Conservation (phyloP, 1,284 basidiomycete genomes). For the Naganishia liquefaciens region DNA sequence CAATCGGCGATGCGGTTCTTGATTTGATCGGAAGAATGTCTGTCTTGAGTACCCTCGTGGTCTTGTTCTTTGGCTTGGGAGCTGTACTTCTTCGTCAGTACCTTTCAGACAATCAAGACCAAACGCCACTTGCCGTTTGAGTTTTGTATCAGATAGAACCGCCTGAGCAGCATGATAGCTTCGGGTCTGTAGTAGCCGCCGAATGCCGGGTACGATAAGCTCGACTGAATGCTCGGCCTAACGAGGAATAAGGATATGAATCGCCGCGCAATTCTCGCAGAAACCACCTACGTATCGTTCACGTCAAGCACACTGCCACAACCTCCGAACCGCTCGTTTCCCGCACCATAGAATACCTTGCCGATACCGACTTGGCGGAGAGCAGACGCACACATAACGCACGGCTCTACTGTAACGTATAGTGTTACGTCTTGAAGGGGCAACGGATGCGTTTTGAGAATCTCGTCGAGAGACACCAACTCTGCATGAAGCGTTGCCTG, state of each 20-base stretch:
- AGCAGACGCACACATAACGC: slow-evolving; percentile 98
- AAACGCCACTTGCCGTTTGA: slow-evolving; percentile 68
- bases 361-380: slow-evolving; percentile 89
- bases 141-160: slow-evolving; percentile 96
- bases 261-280: neutral
- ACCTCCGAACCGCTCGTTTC: slow-evolving; percentile 95
- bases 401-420: slow-evolving; percentile 98
- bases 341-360: slow-evolving; percentile 89
- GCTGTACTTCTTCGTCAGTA: slow-evolving; percentile 38
- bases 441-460: slow-evolving; percentile 63
- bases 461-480: slow-evolving; percentile 91
- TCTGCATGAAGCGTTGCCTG: slow-evolving; percentile 97
- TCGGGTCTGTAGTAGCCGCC: slow-evolving; percentile 87
- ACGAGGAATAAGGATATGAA: neutral
- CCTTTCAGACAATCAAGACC: neutral
- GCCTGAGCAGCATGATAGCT: slow-evolving; percentile 89
- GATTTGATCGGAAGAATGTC: slow-evolving; percentile 49
- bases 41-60: slow-evolving; percentile 53
- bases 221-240: slow-evolving; percentile 13
- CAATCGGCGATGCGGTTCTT: slow-evolving; percentile 17
- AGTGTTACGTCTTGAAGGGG: slow-evolving; percentile 74
- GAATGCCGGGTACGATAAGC: slow-evolving; percentile 64
- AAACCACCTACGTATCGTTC: slow-evolving; percentile 66
- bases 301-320: slow-evolving; percentile 93
- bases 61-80: slow-evolving; percentile 54